Base-by-base conservation (phyloP, 2,329 filamentous ascomycete genomes). In the Fusarium multiceps region DNA sequence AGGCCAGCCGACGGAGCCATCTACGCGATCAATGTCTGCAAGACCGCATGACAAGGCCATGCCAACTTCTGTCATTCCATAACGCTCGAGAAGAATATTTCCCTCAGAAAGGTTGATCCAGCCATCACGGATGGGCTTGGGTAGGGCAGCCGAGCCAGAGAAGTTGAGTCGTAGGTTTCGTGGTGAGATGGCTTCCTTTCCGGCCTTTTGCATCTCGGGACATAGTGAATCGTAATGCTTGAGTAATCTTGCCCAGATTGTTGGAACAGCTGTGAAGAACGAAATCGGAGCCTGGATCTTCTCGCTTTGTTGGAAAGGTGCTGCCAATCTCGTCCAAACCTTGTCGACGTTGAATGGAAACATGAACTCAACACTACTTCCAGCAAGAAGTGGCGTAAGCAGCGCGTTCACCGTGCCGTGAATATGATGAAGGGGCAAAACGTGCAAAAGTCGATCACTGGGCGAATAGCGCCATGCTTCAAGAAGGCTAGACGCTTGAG, bases 21-120 rank as follows among this genome's bases (percentile, higher is more conserved):
- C 94, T 5, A 97, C 90, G 49, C 96, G 93, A 76, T 97, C 92
- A 7, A 82, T 76, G 54, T 87, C 88, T 68, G 90, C 86, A 4
- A 98, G 89, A 4, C 94, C 94, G 78, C 96, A 98, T 64, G 92
- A 95, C n/a, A 99, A 87, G 0, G 95, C 96, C 96, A 99, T 98
- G 73, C 96, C 96, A 2, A 98, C 94, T 82, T 99, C 96, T 6
- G 96, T 99, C 96, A 99, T 98, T 76, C 96, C 96, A 79, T 97
- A 99, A n/a, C 96, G 92, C 81, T 99, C 96, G 6, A 99, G 89
- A 0, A 99, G 88, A 14, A 97, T 87, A 76, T 97, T 97, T 45
- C 95, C 95, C 47, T 83, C 82, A 68, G 89, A 93, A 13, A 98
- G 87, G 9, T 90, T 84, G 18, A 88, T 85, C 94, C 96, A 99